Evolutionary conservation across 441 rosid genomes (phyloP).

Genomic region (Corymbia citriodora): DNA sequence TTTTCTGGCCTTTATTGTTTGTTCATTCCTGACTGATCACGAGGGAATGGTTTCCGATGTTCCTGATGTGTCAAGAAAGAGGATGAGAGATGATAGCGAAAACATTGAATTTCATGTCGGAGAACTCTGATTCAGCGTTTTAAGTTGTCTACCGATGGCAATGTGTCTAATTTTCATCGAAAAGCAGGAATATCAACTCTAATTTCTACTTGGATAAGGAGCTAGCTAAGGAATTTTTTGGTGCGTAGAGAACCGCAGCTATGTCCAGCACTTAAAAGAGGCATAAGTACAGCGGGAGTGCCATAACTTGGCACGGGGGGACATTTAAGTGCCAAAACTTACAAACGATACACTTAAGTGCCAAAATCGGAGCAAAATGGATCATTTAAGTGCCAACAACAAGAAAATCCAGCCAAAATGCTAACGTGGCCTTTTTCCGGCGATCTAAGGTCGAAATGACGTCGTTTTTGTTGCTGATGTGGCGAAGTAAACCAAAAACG

Average conservation of each 20-base stretch:
- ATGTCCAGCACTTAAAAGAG: neutral
- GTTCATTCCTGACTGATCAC: neutral
- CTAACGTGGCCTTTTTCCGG: no score
- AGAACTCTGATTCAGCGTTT: neutral
- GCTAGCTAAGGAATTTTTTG: neutral
- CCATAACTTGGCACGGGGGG: no score
- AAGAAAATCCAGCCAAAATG: no score
- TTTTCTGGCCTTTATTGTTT: neutral
- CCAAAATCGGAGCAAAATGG: no score
- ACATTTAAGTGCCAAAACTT: no score
- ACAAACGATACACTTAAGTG: no score
- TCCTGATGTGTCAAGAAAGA: neutral
- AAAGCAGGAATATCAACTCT: neutral
- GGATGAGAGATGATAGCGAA: neutral
- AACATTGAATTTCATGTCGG: neutral
- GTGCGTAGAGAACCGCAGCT: neutral
- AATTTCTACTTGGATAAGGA: neutral
- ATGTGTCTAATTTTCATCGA: no score
- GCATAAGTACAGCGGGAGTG: no score
- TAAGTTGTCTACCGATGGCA: neutral
- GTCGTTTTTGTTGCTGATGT: no score
- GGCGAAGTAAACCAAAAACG: no score
- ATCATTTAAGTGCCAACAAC: no score
- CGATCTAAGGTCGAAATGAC: no score
- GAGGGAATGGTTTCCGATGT: neutral